Base-by-base conservation (phyloP, 2,329 filamentous ascomycete genomes). In the Exophiala calicioides region DNA sequence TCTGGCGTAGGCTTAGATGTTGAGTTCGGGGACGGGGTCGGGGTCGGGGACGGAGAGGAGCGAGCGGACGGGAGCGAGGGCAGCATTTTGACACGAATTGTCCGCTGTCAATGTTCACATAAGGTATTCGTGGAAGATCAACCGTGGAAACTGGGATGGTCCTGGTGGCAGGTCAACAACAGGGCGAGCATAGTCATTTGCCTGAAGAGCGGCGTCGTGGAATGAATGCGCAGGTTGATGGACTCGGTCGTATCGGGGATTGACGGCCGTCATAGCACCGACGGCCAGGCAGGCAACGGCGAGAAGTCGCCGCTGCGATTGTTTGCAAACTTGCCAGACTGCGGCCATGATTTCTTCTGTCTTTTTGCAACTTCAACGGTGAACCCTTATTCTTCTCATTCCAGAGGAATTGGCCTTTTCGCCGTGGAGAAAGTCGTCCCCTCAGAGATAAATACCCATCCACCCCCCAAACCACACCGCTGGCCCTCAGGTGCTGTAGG, bases 211-310 rank as follows among this genome's bases (percentile, higher is more conserved):
- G 23, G 23, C 24, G 5, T 44, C 8, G 32, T 35, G 2, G 27
- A 41, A 20, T 2, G 37, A 20, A 27, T 31, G 37, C 33, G 45
- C 13, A 27, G 23, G 34, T 38, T 32, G 45, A 33, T 10, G 39
- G 23, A n/a, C 36, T 50, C 47, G 47, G 47, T 47, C 47, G 43
- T 33, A 40, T 47, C 49, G 44, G 49, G 21, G 43, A 44, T 52
- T 33, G 33, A n/a, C 30, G 27, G 39, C 39, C 38, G 33, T 27
- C 23, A 15, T 13, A 13, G 21, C 35, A 23, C 18, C n/a, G 9
- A 20, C 19, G 24, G 40, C 20, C 31, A 50, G 46, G 47, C 44
- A 47, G 44, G 49, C 49, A 52, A 52, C 35, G 9, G 15, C 20
- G 18, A 45, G 30, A 36, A 44, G 10, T 36, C 41, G 31, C 43